Conservation (phyloP, 352 stramenopile genomes). For the Phytophthora colocasiae region DNA sequence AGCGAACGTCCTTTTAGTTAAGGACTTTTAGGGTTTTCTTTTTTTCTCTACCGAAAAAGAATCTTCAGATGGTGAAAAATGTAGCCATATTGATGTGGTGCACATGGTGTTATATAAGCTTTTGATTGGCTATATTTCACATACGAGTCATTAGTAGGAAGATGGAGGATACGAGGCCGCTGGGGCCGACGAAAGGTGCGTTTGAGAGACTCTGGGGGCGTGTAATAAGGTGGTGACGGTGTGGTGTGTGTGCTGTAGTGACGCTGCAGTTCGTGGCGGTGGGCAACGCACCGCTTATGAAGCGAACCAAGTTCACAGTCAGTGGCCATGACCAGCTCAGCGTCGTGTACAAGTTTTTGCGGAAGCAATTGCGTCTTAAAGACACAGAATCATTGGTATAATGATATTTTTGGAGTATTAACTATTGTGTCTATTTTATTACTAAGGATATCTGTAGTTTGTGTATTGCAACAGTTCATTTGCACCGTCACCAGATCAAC, state of each 20-base stretch:
- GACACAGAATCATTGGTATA: slow-evolving; percentile 73
- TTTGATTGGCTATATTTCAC: slow-evolving; percentile 7
- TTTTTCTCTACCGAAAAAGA: slow-evolving; percentile 2
- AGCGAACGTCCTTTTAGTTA: slow-evolving; percentile 7
- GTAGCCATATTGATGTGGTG: slow-evolving; percentile 9
- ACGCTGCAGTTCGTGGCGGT: slow-evolving; percentile 87
- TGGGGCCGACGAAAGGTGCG: slow-evolving; percentile 47
- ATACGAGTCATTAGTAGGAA: background rate
- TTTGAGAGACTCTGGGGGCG: background rate
- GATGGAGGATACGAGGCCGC: slow-evolving; percentile 29
- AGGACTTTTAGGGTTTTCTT: no score
- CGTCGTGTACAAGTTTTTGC: slow-evolving; percentile 87
- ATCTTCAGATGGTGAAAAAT: slow-evolving; percentile 15
- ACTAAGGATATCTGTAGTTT: slow-evolving; percentile 51
- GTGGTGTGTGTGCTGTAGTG: slow-evolving; percentile 40
- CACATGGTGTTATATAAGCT: background rate
- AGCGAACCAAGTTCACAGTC: slow-evolving; percentile 90
- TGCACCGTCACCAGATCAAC: slow-evolving; percentile 82
- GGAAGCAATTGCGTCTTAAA: slow-evolving; percentile 84
- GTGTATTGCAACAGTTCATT: slow-evolving; percentile 91
- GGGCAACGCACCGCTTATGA: slow-evolving; percentile 85
- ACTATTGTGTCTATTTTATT: no score
- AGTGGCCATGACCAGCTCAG: slow-evolving; percentile 77
- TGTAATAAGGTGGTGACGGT: background rate
- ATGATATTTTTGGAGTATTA: background rate